Evolutionary conservation across 352 stramenopile species (phyloP), one percentile per base, ranked within the genome.

Genomic region (Phytopythium sindhum): DNA sequence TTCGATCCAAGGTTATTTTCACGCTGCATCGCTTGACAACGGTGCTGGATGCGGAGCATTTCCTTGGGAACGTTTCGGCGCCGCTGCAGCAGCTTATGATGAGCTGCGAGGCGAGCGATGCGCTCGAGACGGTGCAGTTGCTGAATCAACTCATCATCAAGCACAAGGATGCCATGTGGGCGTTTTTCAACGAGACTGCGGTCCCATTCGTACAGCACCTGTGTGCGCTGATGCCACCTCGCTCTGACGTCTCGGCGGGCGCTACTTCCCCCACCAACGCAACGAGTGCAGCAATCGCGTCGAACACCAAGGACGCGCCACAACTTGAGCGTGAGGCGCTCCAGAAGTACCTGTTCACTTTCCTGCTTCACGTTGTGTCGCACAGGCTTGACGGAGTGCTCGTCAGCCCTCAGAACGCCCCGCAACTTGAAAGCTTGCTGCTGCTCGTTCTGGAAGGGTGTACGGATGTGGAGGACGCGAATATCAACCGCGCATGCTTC

Each of bases 81-180:
- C 79, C 78, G n/a, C 64, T 93, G 19, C 68, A 90, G 60, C 72
- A 77, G 33, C 63, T 95, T 10, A 92, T 95, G 84, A 69, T 89
- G 63, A 73, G 72, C 63, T 93, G 86, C 41, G 78, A 91, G 29
- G 61, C 77, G 14, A 45, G 66, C 4, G 85, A 95, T 51, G 83
- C 91, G 21, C 70, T 95, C 37, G 86, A 95, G 60, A 81, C 93
- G 28, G 84, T 95, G 56, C 86, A 93, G 69, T 67, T 95, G 11
- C 64, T 95, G 39, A 81, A 93, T 68, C 86, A 95, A 68, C 73
- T 95, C 42, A 91, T 95, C 62, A 91, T 93, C 73, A 88, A 90
- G 66, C 86, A 93, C 78, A 95, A 93, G 50, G 68, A 80, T 7
- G 74, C 70, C 37, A 70, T 95, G 8, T 79, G 80, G 0, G 69